Conservation (phyloP, 2,329 filamentous ascomycete species). For the Sporothrix dimorphospora region DNA sequence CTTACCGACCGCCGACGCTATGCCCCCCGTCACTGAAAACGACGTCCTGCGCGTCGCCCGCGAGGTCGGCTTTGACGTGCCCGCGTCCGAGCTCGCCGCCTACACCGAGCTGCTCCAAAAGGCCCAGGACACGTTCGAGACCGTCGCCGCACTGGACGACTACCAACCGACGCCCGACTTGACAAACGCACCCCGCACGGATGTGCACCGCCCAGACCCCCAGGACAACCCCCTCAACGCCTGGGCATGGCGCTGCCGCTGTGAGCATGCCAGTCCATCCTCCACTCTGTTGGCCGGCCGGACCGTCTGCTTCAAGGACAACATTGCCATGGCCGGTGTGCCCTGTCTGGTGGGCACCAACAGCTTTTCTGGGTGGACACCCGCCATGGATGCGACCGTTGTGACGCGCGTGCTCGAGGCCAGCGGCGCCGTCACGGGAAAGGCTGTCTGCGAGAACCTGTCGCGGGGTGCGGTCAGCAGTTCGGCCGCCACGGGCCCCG, state of each 20-base stretch:
- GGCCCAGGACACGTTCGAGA: slow-evolving; percentile 29
- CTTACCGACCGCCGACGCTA: background rate
- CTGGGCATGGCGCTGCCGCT: slow-evolving; percentile 49
- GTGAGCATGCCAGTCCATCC: slow-evolving; percentile 38
- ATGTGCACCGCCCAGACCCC: slow-evolving; percentile 42
- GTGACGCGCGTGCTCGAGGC: background rate
- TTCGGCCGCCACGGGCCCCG: background rate
- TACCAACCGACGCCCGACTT: slow-evolving; percentile 39
- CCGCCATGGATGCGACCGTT: background rate
- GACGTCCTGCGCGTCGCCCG: slow-evolving; percentile 36
- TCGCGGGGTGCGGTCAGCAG: slow-evolving; percentile 2
- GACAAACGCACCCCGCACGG: slow-evolving; percentile 26
- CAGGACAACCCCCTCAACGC: slow-evolving; percentile 45
- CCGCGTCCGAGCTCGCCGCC: slow-evolving; percentile 38
- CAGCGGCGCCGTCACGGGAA: background rate
- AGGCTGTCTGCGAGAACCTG: slow-evolving; percentile 3
- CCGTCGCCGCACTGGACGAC: slow-evolving; percentile 35
- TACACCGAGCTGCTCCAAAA: slow-evolving; percentile 36
- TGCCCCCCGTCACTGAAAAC: slow-evolving; percentile 28
- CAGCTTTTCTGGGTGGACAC: background rate
- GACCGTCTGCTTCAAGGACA: slow-evolving; percentile 11
- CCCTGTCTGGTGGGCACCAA: slow-evolving; percentile 1
- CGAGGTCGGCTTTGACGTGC: slow-evolving; percentile 39
- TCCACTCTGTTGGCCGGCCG: background rate
- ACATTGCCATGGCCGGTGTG: slow-evolving; percentile 4